phyloP scores from a whole-genome alignment of 495 filamentous ascomycete species.

The Bacidia gigantensis region DNA sequence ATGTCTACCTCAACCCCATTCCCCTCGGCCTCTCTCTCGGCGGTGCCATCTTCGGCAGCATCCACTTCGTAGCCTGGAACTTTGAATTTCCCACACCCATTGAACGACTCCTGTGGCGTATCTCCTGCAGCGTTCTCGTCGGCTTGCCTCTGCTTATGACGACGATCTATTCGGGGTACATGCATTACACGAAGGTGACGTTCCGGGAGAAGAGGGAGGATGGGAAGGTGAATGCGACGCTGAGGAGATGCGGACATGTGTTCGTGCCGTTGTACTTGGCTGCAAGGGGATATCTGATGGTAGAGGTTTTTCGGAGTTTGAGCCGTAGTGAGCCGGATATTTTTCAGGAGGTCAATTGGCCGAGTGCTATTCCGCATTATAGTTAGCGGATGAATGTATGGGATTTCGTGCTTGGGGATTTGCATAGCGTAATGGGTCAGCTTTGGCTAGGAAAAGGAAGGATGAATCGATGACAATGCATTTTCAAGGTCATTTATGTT shows the following conservation, averaged over 20 bases:
- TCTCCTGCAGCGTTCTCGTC: not conserved
- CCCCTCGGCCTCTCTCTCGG: slow-evolving; percentile 4
- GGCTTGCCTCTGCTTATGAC: not conserved
- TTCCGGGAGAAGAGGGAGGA: not conserved
- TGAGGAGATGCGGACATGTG: not conserved
- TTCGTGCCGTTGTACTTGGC: slow-evolving; percentile 9
- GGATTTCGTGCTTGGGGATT: not conserved
- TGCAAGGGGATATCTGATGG: slow-evolving; percentile 18
- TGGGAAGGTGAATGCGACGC: not conserved
- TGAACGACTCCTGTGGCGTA: slow-evolving; percentile 10
- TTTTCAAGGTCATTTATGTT: not conserved
- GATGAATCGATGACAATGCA: not conserved
- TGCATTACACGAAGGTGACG: not conserved
- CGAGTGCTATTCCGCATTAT: slow-evolving; percentile 9
- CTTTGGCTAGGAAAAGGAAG: not conserved
- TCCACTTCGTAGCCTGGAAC: slow-evolving; percentile 14
- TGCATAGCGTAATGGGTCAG: not conserved
- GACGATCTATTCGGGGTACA: not conserved
- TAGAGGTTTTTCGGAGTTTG: slow-evolving; percentile 20
- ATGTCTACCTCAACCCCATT: slow-evolving; percentile 5
- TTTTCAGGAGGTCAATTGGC: slow-evolving; percentile 11
- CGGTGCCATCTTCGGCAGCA: slow-evolving; percentile 8
- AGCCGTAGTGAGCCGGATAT: slow-evolving; percentile 15
- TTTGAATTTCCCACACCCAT: slow-evolving; percentile 10
- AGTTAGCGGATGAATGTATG: not conserved